Percentiles rank a stretch among this genome's conserved stretches.
These are phyloP conservation scores for Trametes cubensis DNA, from an alignment of 768 basidiomycete genomes.

Conservation along the genomic window DNA sequence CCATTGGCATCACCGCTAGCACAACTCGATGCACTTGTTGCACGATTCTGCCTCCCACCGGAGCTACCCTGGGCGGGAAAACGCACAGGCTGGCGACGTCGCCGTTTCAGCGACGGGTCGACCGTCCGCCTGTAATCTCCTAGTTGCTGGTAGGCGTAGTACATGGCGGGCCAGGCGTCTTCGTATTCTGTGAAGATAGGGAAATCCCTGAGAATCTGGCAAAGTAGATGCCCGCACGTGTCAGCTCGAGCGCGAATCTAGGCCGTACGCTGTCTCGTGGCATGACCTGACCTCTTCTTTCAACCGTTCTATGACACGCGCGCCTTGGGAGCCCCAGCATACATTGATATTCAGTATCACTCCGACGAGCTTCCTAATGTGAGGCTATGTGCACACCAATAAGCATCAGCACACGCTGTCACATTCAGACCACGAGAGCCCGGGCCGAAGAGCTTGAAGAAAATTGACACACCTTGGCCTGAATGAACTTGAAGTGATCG, in stretches of 20 bases:
- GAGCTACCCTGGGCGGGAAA: too few relatives aligned
- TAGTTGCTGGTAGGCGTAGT: background rate
- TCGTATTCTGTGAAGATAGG: slow-evolving; percentile 4
- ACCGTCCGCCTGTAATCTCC: background rate
- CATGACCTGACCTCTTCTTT: background rate
- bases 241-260: background rate
- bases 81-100: background rate
- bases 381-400: background rate
- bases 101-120: background rate
- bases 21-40: too few relatives aligned
- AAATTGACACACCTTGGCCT: background rate
- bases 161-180: slow-evolving; percentile 6
- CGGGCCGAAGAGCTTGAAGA: too few relatives aligned
- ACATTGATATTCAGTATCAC: background rate
- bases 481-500: background rate
- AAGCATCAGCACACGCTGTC: too few relatives aligned
- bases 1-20: too few relatives aligned
- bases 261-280: background rate
- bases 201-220: background rate
- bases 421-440: too few relatives aligned
- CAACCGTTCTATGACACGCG: background rate
- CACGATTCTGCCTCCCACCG: too few relatives aligned
- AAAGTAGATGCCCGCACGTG: background rate
- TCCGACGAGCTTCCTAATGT: background rate
- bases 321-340: background rate